Percentiles rank a stretch among this genome's conserved stretches.
phyloP scores from a whole-genome alignment of 257 asterid species.

The Lycium barbarum region DNA sequence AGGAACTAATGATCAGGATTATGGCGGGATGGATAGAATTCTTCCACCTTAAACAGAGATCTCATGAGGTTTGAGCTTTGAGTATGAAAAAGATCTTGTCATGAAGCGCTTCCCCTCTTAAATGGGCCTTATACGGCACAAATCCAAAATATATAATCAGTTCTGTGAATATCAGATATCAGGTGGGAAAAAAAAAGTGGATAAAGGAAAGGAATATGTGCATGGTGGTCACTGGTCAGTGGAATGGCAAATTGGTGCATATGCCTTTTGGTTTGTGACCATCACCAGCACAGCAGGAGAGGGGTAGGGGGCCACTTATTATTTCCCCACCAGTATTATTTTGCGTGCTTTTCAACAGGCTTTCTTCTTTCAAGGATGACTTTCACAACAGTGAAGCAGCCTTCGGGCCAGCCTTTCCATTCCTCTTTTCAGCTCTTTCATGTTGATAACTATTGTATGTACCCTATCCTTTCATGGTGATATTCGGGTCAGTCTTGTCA shows the following conservation, averaged over 20 bases:
- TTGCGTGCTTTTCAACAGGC: background rate
- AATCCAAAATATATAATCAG: too few species aligned
- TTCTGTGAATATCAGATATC: too few species aligned
- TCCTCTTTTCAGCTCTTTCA: background rate
- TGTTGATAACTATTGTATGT: background rate
- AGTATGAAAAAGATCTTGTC: too few species aligned
- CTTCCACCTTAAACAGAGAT: too few species aligned
- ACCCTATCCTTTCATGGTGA: background rate
- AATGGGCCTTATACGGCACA: too few species aligned
- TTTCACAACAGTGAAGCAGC: background rate
- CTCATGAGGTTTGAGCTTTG: too few species aligned
- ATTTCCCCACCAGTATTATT: background rate
- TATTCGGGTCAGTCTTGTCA: too few species aligned
- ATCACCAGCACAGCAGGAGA: background rate
- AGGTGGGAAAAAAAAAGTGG: too few species aligned
- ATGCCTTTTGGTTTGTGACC: constrained; percentile 30
- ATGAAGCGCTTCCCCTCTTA: too few species aligned
- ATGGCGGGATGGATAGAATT: too few species aligned
- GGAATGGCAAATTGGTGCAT: constrained; percentile 34
- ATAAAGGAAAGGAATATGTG: constrained; percentile 42
- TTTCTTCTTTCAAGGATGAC: too few species aligned
- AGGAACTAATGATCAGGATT: too few species aligned
- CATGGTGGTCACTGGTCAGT: constrained; percentile 34
- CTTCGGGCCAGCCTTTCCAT: background rate
- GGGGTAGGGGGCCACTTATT: background rate